Percentiles rank a stretch among this genome's conserved stretches.
phyloP scores from a whole-genome alignment of 2,329 filamentous ascomycete species.

The Fusarium goolgardi region DNA sequence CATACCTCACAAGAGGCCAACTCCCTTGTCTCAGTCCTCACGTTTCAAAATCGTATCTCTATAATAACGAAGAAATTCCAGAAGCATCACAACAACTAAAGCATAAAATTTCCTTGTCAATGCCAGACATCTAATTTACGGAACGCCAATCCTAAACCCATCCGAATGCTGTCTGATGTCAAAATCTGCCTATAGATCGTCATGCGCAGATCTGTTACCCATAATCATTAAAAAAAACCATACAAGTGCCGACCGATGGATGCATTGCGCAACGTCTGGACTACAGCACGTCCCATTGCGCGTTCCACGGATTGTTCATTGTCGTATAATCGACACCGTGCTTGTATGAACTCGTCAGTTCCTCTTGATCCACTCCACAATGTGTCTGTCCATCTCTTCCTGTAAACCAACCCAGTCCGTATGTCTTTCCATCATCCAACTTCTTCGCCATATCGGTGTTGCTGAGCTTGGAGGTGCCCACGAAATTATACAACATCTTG shows the following conservation, averaged over 20 bases:
- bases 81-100: conserved; percentile 6
- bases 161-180: conserved; percentile 15
- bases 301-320: conserved; percentile 65
- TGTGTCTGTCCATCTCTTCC: conserved; percentile 79
- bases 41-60: conserved; percentile 18
- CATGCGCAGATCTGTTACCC: conserved; percentile 23
- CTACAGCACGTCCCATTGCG: conserved; percentile 54
- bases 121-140: conserved; percentile 28
- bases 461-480: conserved; percentile 73
- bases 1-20: conserved; percentile 6
- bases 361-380: conserved; percentile 82
- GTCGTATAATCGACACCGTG: conserved; percentile 66
- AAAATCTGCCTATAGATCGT: conserved; percentile 13
- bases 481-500: conserved; percentile 82
- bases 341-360: conserved; percentile 72
- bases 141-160: conserved; percentile 15
- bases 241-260: conserved; percentile 2
- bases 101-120: conserved; percentile 29
- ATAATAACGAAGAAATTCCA: not conserved
- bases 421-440: conserved; percentile 71
- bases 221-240: conserved; percentile 22
- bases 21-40: conserved; percentile 2
- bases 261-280: conserved; percentile 7
- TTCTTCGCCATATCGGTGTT: conserved; percentile 70
- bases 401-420: conserved; percentile 81